phyloP scores from a whole-genome alignment of 1,284 basidiomycete genomes.

The Rhizoctonia solani region DNA sequence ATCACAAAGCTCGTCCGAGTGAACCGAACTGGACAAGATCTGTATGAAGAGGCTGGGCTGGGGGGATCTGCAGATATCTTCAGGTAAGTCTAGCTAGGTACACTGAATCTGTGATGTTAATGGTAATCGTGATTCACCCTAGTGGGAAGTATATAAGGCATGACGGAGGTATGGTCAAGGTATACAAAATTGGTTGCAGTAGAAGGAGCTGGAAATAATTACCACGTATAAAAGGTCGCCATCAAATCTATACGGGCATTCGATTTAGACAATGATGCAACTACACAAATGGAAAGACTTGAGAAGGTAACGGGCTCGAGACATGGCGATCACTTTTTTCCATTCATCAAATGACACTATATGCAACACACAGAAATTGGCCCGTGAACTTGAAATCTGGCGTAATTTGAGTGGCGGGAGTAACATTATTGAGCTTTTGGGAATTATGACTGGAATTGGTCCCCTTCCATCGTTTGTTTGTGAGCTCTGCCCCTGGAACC shows the following conservation, averaged over 20 bases:
- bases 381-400: constrained; percentile 27
- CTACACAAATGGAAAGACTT: background rate
- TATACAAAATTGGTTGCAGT: background rate
- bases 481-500: constrained; percentile 6
- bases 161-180: background rate
- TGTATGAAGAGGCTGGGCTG: constrained; percentile 12
- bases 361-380: background rate
- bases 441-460: constrained; percentile 5
- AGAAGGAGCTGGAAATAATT: background rate
- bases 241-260: constrained; percentile 9
- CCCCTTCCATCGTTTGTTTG: constrained; percentile 7
- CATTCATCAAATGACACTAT: background rate
- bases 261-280: background rate
- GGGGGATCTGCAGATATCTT: constrained; percentile 30
- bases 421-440: constrained; percentile 15
- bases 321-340: background rate
- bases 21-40: background rate
- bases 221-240: background rate
- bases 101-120: background rate
- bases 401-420: background rate
- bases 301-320: background rate
- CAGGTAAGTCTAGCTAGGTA: background rate
- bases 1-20: constrained; percentile 6
- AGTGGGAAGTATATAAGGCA: background rate
- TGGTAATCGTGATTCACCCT: too few species aligned